Conservation (phyloP, 2,329 filamentous ascomycete species). For the Trichoderma brevicompactum region DNA sequence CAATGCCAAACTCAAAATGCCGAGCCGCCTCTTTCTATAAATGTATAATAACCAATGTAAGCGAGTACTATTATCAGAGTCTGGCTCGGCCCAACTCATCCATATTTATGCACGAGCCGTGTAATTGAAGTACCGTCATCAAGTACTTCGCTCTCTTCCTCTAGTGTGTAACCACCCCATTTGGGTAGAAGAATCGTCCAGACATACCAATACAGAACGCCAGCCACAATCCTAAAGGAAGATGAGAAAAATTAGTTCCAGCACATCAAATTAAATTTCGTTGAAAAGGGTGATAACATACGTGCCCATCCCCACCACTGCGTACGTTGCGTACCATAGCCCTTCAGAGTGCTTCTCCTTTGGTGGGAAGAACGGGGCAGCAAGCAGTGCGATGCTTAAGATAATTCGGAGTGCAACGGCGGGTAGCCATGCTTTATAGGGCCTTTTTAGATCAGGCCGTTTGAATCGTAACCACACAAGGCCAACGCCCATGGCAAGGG, state of each 20-base stretch:
- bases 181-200: conserved; percentile 66
- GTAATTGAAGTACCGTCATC: conserved; percentile 71
- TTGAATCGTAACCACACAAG: conserved; percentile 64
- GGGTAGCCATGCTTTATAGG: conserved; percentile 67
- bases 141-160: conserved; percentile 63
- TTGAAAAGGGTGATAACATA: conserved; percentile 44
- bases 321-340: conserved; percentile 59
- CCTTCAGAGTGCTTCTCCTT: conserved; percentile 50
- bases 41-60: neutral
- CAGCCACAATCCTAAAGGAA: conserved; percentile 56
- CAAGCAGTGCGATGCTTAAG: conserved; percentile 59
- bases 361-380: conserved; percentile 66
- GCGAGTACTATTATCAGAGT: neutral
- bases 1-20: neutral
- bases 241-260: neutral
- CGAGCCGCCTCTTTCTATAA: neutral
- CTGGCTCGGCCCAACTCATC: neutral
- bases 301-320: conserved; percentile 57
- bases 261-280: neutral
- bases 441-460: conserved; percentile 63
- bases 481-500: conserved; percentile 60
- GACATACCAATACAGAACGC: conserved; percentile 69
- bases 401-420: conserved; percentile 61
- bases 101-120: conserved; percentile 50
- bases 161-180: conserved; percentile 62